Evolutionary conservation across 2,329 filamentous ascomycete genomes (phyloP).

Genomic region (Arthrobotrys conoides): DNA sequence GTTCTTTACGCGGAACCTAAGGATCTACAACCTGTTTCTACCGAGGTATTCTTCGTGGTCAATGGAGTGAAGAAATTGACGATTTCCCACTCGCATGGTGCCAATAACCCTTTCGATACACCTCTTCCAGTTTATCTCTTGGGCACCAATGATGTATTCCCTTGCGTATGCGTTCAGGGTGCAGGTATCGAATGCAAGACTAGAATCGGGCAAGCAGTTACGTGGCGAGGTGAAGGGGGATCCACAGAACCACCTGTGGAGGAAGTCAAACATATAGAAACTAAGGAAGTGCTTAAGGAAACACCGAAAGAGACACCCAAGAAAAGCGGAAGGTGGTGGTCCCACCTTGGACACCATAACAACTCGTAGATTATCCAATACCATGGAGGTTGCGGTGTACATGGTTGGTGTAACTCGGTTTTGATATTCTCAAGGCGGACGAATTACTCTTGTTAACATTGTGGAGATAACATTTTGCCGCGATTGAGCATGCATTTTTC

Average conservation of each 20-base stretch:
- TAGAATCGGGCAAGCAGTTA: constrained; percentile 53
- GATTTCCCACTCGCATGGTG: constrained; percentile 17
- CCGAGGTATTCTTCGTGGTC: constrained; percentile 50
- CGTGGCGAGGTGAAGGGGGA: constrained; percentile 53
- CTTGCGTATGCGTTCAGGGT: constrained; percentile 53
- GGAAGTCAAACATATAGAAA: constrained; percentile 17
- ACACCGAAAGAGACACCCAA: constrained; percentile 43
- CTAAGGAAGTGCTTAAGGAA: constrained; percentile 29
- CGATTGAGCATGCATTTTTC: constrained; percentile 4
- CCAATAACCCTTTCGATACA: constrained; percentile 39
- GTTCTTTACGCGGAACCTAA: constrained; percentile 51
- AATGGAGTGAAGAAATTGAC: constrained; percentile 56
- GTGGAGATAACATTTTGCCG: neutral
- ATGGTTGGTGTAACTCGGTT: neutral
- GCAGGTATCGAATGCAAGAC: constrained; percentile 56
- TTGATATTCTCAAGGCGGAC: neutral
- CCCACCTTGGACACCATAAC: constrained; percentile 40
- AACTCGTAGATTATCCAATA: neutral
- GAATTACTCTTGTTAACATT: neutral
- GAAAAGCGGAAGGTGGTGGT: constrained; percentile 55
- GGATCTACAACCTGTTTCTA: constrained; percentile 34
- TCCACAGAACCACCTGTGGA: constrained; percentile 20
- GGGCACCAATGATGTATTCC: constrained; percentile 49
- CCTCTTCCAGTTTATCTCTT: constrained; percentile 45
- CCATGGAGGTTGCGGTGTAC: neutral